Evolutionary conservation across 371 early-diverging fungal genomes (phyloP).

Genomic region (Apophysomyces elegans): DNA sequence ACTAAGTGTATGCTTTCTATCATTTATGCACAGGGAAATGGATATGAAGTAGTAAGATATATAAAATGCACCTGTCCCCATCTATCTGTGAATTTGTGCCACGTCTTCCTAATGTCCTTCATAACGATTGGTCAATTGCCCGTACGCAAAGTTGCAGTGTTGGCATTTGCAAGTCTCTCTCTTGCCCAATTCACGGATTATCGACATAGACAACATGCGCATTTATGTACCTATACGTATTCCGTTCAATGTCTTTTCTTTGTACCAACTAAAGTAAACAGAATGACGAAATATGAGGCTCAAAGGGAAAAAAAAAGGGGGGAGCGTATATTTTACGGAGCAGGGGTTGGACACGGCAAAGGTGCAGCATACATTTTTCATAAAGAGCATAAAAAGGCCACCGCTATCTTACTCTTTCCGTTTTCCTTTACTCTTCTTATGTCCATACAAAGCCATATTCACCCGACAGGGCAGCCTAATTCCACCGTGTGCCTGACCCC

Average conservation of each 20-base stretch:
- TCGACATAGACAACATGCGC: background rate
- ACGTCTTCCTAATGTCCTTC: too few relatives aligned
- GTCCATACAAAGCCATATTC: background rate
- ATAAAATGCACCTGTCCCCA: too few relatives aligned
- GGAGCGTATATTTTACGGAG: background rate
- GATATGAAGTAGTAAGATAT: too few relatives aligned
- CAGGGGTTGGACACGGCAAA: background rate
- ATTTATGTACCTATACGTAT: background rate
- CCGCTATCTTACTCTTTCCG: background rate
- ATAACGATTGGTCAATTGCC: too few relatives aligned
- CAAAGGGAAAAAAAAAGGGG: background rate
- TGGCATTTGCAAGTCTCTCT: too few relatives aligned
- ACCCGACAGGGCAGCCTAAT: background rate
- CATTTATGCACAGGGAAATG: too few relatives aligned
- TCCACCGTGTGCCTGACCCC: conserved; percentile 41
- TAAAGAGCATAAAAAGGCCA: background rate
- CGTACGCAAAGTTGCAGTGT: too few relatives aligned
- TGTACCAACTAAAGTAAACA: background rate
- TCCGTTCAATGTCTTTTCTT: background rate
- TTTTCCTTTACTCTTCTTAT: background rate
- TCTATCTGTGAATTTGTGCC: too few relatives aligned
- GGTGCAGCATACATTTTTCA: background rate
- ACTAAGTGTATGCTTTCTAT: too few relatives aligned
- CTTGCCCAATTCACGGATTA: too few relatives aligned
- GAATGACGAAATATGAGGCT: background rate